Evolutionary conservation across 1,284 basidiomycete species (phyloP).

Genomic region (Sanghuangporus baumii): DNA sequence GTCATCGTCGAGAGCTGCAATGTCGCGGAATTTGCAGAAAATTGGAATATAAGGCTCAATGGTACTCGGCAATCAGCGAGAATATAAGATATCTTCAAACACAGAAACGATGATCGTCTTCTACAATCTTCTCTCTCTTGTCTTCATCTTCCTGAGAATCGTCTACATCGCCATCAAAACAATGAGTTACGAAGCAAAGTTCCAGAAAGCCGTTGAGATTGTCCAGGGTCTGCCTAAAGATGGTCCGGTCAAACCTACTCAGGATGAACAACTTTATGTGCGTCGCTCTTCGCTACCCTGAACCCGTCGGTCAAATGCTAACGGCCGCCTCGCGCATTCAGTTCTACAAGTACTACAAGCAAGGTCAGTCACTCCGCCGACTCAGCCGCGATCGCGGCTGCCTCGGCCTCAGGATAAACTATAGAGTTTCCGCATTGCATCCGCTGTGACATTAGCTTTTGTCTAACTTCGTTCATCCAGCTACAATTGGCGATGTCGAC

Average conservation of each 20-base stretch:
- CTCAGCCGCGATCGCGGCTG: background rate
- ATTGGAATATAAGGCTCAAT: background rate
- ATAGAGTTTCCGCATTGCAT: background rate
- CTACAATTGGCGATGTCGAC: constrained; percentile 69
- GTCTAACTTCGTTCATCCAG: constrained; percentile 32
- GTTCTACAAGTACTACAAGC: constrained; percentile 94
- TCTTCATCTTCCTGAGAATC: background rate
- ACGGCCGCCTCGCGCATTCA: constrained; percentile 30
- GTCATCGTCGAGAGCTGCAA: background rate
- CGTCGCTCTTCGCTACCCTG: constrained; percentile 25
- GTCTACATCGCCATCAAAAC: constrained; percentile 16
- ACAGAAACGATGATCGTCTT: background rate
- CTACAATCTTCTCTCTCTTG: background rate
- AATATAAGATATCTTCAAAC: constrained; percentile 9
- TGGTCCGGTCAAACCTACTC: constrained; percentile 72
- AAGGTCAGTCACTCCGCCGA: constrained; percentile 47
- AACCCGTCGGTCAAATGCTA: background rate
- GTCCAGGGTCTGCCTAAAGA: constrained; percentile 70
- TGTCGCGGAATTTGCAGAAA: background rate
- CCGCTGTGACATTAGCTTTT: background rate
- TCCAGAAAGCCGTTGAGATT: constrained; percentile 76
- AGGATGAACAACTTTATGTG: constrained; percentile 77
- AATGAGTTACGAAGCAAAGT: constrained; percentile 49
- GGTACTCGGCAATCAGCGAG: background rate
- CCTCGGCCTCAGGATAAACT: background rate